Base-by-base conservation (phyloP, 2,329 filamentous ascomycete genomes). In the Phialophora expanda region DNA sequence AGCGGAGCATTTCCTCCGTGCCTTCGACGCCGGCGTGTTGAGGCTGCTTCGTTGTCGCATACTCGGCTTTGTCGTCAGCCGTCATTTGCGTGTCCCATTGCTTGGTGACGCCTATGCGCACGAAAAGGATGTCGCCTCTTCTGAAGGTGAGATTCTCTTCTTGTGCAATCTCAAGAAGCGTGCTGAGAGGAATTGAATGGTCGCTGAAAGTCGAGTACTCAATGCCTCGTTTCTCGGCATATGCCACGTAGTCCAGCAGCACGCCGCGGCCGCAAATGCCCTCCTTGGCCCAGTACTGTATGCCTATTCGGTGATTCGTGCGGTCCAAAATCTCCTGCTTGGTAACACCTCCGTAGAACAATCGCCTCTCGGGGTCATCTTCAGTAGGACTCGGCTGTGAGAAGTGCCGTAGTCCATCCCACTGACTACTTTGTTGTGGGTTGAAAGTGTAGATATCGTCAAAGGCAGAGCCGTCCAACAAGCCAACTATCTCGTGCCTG, bases 41-140 rank as follows among this genome's bases (percentile, higher is more conserved):
- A 24, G 66, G 66, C n/a, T 51, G 76, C 1, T 77, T 74, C 0
- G 76, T 76, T 0, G 73, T 64, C 0, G 70, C 67, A 5, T 73
- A 73, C 6, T 74, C 72, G 2, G 76, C 75, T 1, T 82, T 71
- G 5, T 78, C 1, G 76, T 75, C 0, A 74, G 73, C 12, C 9
- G 76, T 77, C 76, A 80, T 79, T 34, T 73, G 46, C 1, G 73
- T 76, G 26, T 80, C 78, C 78, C 78, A 80, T 73, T 79, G 78
- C 50, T 76, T 75, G 11, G 75, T 79, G 14, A 78, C 74, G 9
- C 79, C 78, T 12, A 78, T 77, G 20, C 82, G 79, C 5, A 84
- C 74, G 63, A 87, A 79, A 6, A 87, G 75, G n/a, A 86, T 81
- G 62, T 86, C 85, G 2, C 84, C 85, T 2, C 75, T 76, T 50